These are phyloP conservation scores for Triticum monococcum DNA, from an alignment of 176 grass and related monocot genomes.

Conservation along the genomic window DNA sequence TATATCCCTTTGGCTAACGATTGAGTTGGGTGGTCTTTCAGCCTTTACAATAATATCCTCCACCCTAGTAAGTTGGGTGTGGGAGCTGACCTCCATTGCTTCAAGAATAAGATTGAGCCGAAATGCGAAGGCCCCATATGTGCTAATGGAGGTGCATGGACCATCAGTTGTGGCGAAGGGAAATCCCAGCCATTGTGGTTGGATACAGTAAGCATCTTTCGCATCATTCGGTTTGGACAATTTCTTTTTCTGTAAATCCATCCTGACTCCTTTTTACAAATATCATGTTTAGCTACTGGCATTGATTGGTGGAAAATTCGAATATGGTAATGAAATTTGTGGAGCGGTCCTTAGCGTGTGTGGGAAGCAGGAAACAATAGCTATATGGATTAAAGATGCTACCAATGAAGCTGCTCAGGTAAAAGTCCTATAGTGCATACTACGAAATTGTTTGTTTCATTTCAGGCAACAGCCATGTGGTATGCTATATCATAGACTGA, in stretches of 20 bases:
- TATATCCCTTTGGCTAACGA: conserved; percentile 8
- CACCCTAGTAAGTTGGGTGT: conserved; percentile 67
- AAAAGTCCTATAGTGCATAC: neutral
- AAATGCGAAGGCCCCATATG: conserved; percentile 88
- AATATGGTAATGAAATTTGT: conserved; percentile 86
- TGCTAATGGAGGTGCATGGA: conserved; percentile 90
- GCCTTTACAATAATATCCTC: conserved; percentile 86
- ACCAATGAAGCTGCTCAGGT: conserved; percentile 86
- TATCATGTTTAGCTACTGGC: conserved; percentile 60
- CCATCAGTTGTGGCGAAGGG: conserved; percentile 68
- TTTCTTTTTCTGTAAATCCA: neutral
- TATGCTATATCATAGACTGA: too few relatives aligned
- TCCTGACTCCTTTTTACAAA: neutral
- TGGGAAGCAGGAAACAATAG: conserved; percentile 71
- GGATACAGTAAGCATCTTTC: conserved; percentile 62
- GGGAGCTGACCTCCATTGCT: conserved; percentile 80
- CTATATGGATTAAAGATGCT: conserved; percentile 91
- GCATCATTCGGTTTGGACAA: neutral
- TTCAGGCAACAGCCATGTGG: neutral
- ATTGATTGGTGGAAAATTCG: conserved; percentile 87
- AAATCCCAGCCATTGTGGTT: conserved; percentile 80
- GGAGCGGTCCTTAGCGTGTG: conserved; percentile 77
- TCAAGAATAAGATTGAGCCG: conserved; percentile 83
- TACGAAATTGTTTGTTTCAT: neutral
- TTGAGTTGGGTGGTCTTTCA: conserved; percentile 27